A percentile compares a stretch with the other conserved stretches of the same genome.
Conservation (phyloP, 192 early-diverging fungal species). For the Entophlyctis luteolus region DNA sequence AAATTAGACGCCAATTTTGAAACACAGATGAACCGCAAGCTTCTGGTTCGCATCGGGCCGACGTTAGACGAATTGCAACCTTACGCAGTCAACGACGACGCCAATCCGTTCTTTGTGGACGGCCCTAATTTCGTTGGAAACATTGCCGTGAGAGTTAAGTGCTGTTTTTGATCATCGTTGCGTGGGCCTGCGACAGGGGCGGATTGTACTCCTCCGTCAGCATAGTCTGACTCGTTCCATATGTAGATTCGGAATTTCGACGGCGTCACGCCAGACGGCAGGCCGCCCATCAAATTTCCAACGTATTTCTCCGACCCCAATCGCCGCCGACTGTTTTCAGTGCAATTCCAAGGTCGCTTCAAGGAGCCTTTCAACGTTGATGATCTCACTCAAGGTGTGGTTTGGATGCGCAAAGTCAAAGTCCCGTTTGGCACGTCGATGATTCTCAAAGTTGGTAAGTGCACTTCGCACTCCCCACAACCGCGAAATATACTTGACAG, state of each 20-base stretch:
- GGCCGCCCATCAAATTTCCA: constrained; percentile 18
- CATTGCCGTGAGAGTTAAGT: constrained; percentile 49
- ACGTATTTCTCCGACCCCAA: constrained; percentile 42
- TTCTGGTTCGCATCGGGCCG: not conserved
- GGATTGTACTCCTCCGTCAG: too few species aligned
- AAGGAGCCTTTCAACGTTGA: constrained; percentile 22
- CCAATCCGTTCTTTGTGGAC: constrained; percentile 48
- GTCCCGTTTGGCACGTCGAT: constrained; percentile 52
- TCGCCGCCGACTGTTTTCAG: constrained; percentile 48
- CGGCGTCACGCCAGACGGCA: constrained; percentile 30
- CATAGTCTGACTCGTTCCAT: too few species aligned
- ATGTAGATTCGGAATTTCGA: constrained; percentile 41
- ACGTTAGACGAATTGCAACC: not conserved
- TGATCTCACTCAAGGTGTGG: constrained; percentile 55
- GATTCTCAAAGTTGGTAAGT: constrained; percentile 53
- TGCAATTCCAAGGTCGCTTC: constrained; percentile 59
- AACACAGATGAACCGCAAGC: constrained; percentile 4
- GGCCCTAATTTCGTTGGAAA: constrained; percentile 46
- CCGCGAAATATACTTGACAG: constrained; percentile 31
- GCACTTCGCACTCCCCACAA: too few species aligned
- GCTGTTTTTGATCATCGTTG: too few species aligned
- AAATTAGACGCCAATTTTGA: too few species aligned
- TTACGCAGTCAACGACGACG: constrained; percentile 53
- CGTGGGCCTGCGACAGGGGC: too few species aligned
- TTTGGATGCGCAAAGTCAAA: constrained; percentile 53